Evolutionary conservation across 805 yeast genomes (phyloP).

Genomic region (Spathaspora passalidarum): DNA sequence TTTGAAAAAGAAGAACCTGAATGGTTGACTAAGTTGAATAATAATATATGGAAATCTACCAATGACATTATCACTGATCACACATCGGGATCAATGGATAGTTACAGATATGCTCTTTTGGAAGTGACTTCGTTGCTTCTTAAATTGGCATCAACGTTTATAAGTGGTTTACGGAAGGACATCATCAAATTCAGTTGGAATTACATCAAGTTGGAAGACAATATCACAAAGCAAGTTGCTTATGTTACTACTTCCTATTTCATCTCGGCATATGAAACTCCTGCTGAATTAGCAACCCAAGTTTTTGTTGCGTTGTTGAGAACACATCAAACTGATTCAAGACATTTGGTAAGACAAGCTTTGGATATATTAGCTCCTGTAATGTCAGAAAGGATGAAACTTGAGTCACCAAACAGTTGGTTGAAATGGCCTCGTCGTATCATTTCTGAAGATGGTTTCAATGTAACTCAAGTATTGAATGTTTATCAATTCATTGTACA

Average conservation of each 20-base stretch:
- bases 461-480: constrained; percentile 78
- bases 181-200: constrained; percentile 95
- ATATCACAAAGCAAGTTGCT: constrained; percentile 86
- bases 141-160: constrained; percentile 58
- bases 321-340: constrained; percentile 81
- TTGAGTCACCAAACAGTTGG: constrained; percentile 66
- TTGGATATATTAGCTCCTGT: constrained; percentile 87
- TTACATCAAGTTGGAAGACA: constrained; percentile 83
- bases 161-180: constrained; percentile 69
- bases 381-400: constrained; percentile 61
- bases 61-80: constrained; percentile 49
- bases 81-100: constrained; percentile 69
- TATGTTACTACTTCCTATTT: constrained; percentile 85
- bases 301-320: constrained; percentile 86
- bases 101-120: constrained; percentile 70
- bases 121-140: constrained; percentile 79
- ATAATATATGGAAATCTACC: constrained; percentile 70
- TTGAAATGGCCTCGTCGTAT: constrained; percentile 93
- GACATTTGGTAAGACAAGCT: constrained; percentile 81
- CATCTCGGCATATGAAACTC: constrained; percentile 84
- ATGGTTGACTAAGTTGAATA: constrained; percentile 67
- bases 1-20: constrained; percentile 38
- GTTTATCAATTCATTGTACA: constrained; percentile 86
- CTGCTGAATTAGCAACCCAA: constrained; percentile 83
- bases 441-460: constrained; percentile 84